Percentiles rank a stretch among this genome's conserved stretches.
Evolutionary conservation across 495 filamentous ascomycete species (phyloP).

Genomic region (Lasiosphaeria hispida): DNA sequence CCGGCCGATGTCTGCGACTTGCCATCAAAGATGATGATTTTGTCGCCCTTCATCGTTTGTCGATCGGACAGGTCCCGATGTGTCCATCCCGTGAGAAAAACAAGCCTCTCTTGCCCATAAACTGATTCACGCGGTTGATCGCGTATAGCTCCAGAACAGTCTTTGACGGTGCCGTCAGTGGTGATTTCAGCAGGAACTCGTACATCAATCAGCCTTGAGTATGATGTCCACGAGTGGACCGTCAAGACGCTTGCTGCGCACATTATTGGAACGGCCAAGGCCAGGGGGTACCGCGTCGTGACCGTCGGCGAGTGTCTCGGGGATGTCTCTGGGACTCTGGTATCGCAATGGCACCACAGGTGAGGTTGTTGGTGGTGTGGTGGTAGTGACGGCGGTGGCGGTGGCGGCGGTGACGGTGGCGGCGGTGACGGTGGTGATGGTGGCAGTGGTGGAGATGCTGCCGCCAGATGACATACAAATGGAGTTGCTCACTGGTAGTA

Average conservation of each 20-base stretch:
- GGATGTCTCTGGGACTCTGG: conserved; percentile 40
- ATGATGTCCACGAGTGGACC: conserved; percentile 65
- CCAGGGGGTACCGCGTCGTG: conserved; percentile 47
- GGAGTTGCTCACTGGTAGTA: too few species aligned
- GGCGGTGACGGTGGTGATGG: not conserved
- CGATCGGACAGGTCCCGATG: too few species aligned
- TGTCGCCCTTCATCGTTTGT: too few species aligned
- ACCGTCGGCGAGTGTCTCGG: conserved; percentile 40
- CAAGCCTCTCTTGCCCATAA: too few species aligned
- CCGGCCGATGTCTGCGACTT: too few species aligned
- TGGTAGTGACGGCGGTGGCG: not conserved
- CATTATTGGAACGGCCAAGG: conserved; percentile 51
- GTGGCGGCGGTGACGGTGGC: not conserved
- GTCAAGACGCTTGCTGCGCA: conserved; percentile 60
- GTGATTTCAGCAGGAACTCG: conserved; percentile 32
- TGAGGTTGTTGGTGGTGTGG: conserved; percentile 4
- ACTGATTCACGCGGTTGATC: too few species aligned
- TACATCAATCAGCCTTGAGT: conserved; percentile 48
- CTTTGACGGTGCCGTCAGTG: conserved; percentile 23
- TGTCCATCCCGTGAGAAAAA: too few species aligned
- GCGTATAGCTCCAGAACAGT: too few species aligned
- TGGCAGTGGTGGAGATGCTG: too few species aligned
- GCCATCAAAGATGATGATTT: too few species aligned
- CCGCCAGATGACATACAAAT: too few species aligned
- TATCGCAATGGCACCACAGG: conserved; percentile 32